phyloP scores from a whole-genome alignment of 2,329 filamentous ascomycete species.

The Aplosporella prunicola region DNA sequence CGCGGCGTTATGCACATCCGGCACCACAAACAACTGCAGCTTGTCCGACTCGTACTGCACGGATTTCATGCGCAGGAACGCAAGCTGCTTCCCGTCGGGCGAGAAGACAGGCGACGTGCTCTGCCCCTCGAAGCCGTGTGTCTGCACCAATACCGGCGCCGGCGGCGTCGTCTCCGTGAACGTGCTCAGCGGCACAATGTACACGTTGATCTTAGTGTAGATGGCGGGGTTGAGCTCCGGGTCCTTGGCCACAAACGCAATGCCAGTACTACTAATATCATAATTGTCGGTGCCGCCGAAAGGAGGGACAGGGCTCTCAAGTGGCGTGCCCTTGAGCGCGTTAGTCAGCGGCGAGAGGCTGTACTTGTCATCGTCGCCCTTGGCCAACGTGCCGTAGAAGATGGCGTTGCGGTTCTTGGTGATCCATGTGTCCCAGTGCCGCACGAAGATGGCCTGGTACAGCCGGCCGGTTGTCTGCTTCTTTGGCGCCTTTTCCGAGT shows the following conservation, averaged over 20 bases:
- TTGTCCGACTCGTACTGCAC: constrained; percentile 76
- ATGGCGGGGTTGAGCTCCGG: constrained; percentile 60
- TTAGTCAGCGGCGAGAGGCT: constrained; percentile 47
- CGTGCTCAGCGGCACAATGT: constrained; percentile 55
- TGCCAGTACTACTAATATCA: constrained; percentile 56
- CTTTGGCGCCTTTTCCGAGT: constrained; percentile 51
- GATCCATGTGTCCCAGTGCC: constrained; percentile 75
- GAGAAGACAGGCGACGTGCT: constrained; percentile 62
- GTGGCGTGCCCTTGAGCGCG: constrained; percentile 48
- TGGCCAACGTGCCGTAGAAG: constrained; percentile 56
- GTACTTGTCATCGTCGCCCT: constrained; percentile 19
- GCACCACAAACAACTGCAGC: constrained; percentile 55
- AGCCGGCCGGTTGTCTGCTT: constrained; percentile 56
- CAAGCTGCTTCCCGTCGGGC: constrained; percentile 58
- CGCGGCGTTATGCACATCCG: constrained; percentile 48
- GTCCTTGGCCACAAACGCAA: constrained; percentile 69
- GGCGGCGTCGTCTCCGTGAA: constrained; percentile 48
- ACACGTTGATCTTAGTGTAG: constrained; percentile 75
- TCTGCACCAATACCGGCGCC: constrained; percentile 45
- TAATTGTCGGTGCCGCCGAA: constrained; percentile 78
- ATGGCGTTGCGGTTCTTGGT: constrained; percentile 60
- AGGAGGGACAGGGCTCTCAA: constrained; percentile 61
- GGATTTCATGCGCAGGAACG: constrained; percentile 69
- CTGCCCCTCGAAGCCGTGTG: constrained; percentile 54
- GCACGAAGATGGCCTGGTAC: constrained; percentile 66